Conservation (phyloP, 768 basidiomycete species). For the Tulasnella sp. region DNA sequence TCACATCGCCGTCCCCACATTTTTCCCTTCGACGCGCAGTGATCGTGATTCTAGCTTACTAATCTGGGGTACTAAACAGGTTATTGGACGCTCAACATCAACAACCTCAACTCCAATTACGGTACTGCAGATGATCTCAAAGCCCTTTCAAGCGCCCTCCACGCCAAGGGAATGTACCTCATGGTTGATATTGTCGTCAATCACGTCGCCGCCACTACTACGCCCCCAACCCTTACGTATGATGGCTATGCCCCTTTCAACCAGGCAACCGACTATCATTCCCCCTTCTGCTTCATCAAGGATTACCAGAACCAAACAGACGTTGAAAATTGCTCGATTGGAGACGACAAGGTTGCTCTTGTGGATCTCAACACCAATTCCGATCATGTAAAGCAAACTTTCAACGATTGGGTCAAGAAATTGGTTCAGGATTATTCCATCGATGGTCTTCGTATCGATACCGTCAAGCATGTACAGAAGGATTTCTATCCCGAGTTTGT, state of each 20-base stretch:
- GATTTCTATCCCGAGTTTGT: constrained; percentile 26
- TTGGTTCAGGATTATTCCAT: constrained; percentile 27
- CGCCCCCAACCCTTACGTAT: neutral
- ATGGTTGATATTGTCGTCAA: constrained; percentile 32
- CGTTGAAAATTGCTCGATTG: constrained; percentile 24
- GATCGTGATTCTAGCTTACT: neutral
- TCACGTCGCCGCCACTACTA: neutral
- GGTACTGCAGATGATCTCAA: constrained; percentile 63
- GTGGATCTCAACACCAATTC: constrained; percentile 28
- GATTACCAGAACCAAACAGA: constrained; percentile 16
- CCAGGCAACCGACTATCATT: constrained; percentile 13
- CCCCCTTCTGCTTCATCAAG: constrained; percentile 13
- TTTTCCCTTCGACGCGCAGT: neutral
- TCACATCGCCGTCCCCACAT: neutral
- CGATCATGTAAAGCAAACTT: constrained; percentile 21
- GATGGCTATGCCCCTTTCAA: constrained; percentile 6
- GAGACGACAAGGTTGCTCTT: constrained; percentile 26
- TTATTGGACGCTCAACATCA: constrained; percentile 52
- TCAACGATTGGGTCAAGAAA: constrained; percentile 25
- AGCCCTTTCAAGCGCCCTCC: constrained; percentile 49
- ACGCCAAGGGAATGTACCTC: constrained; percentile 66
- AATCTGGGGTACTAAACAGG: constrained; percentile 23
- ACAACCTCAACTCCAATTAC: constrained; percentile 53
- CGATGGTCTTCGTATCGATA: constrained; percentile 29
- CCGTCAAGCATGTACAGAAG: constrained; percentile 27